A percentile compares a stretch with the other conserved stretches of the same genome.
These are phyloP conservation scores for Trichoderma erinaceum DNA, from an alignment of 495 filamentous ascomycete species.

Conservation along the genomic window DNA sequence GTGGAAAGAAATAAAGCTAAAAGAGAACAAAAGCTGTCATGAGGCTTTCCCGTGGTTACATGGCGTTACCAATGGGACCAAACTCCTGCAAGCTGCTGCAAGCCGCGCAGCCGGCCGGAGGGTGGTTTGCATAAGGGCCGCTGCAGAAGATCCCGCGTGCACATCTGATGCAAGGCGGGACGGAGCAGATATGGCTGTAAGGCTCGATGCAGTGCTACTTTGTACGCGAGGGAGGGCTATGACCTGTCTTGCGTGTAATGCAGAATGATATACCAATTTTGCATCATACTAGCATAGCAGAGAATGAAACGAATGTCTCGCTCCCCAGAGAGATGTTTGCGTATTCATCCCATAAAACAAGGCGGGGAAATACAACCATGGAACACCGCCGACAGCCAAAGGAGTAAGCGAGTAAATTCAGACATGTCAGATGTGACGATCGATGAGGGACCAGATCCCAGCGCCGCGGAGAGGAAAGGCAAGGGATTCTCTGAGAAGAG, in stretches of 20 bases:
- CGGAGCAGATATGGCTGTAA: background rate
- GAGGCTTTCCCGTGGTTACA: conserved; percentile 12
- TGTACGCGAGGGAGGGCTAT: background rate
- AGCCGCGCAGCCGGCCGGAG: conserved; percentile 8
- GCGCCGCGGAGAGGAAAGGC: background rate
- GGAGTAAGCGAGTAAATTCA: background rate
- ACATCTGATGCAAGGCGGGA: conserved; percentile 9
- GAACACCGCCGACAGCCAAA: background rate
- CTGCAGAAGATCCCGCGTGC: conserved; percentile 11
- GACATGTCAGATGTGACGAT: conserved; percentile 6
- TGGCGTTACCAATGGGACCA: background rate
- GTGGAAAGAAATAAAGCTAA: background rate
- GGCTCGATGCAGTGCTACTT: conserved; percentile 3
- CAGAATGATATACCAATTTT: background rate
- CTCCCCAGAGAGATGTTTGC: background rate
- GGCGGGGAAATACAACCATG: background rate
- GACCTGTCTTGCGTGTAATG: background rate
- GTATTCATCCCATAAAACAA: background rate
- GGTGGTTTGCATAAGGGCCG: conserved; percentile 12
- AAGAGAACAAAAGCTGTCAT: background rate
- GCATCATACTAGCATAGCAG: background rate
- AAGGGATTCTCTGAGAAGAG: background rate
- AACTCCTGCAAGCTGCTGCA: conserved; percentile 12
- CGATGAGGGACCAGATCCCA: background rate
- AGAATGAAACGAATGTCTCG: background rate